Evolutionary conservation across 2,329 filamentous ascomycete species (phyloP).

Genomic region (Fusarium tjaetaba): DNA sequence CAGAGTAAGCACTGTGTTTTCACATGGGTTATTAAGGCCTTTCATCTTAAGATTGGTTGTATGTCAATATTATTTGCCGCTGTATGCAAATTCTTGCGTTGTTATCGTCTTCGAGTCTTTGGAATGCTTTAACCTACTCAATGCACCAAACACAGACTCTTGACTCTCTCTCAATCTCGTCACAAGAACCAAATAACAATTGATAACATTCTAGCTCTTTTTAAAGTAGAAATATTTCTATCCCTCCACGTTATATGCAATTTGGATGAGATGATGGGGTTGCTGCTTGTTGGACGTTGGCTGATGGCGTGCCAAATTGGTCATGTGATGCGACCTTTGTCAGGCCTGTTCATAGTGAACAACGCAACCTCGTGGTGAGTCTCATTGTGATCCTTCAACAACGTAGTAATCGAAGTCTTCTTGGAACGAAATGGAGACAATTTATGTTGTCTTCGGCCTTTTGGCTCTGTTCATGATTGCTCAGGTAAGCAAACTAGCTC

Average conservation of each 20-base stretch:
- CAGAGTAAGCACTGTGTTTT: rapidly evolving
- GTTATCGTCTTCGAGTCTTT: rapidly evolving
- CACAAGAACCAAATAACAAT: not conserved
- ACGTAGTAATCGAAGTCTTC: too few species aligned
- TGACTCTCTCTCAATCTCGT: not conserved
- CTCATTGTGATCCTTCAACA: not conserved
- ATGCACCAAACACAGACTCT: not conserved
- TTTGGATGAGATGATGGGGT: not conserved
- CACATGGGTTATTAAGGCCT: too few species aligned
- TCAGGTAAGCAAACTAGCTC: slow-evolving; percentile 5
- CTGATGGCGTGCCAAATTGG: not conserved
- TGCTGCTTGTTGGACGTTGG: not conserved
- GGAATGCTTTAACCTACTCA: not conserved
- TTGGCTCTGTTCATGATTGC: slow-evolving; percentile 28
- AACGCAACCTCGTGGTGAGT: not conserved
- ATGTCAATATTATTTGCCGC: rapidly evolving
- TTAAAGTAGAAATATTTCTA: rapidly evolving
- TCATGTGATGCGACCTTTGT: slow-evolving; percentile 16
- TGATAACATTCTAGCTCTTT: too few species aligned
- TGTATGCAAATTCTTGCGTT: rapidly evolving
- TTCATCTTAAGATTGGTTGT: not conserved
- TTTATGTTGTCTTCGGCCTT: slow-evolving; percentile 33
- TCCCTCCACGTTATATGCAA: rapidly evolving
- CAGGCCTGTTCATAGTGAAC: not conserved
- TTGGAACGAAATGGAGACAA: slow-evolving; percentile 27